Evolutionary conservation across 768 basidiomycete genomes (phyloP).

Genomic region (Mycena albidolilacea): DNA sequence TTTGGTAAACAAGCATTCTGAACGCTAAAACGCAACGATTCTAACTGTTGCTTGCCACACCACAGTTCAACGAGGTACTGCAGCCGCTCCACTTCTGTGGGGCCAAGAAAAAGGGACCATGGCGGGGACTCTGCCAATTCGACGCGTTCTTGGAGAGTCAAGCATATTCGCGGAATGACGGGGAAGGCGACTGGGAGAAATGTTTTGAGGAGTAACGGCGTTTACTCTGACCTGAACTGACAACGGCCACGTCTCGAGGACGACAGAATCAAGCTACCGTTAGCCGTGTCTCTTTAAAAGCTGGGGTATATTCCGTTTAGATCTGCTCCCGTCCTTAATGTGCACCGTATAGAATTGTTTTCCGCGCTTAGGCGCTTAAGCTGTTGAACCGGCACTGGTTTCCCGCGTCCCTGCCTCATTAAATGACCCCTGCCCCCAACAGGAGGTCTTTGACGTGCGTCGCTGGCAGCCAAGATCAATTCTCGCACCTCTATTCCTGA

Average conservation of each 20-base stretch:
- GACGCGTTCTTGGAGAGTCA: constrained; percentile 80
- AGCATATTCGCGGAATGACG: constrained; percentile 74
- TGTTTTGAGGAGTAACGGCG: constrained; percentile 56
- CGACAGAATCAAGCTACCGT: not conserved
- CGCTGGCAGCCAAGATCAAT: too few species aligned
- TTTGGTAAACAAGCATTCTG: constrained; percentile 57
- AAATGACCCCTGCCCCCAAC: too few species aligned
- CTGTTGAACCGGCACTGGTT: too few species aligned
- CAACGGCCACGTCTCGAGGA: not conserved
- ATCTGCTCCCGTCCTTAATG: not conserved
- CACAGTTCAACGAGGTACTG: constrained; percentile 70
- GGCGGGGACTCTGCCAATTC: constrained; percentile 75
- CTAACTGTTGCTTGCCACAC: not conserved
- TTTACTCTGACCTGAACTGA: too few species aligned
- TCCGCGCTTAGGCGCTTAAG: too few species aligned
- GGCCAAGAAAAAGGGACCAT: constrained; percentile 46
- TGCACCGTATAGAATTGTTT: not conserved
- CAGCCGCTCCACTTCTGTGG: constrained; percentile 76
- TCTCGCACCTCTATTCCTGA: too few species aligned
- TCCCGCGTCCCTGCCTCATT: too few species aligned
- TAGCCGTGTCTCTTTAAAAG: not conserved
- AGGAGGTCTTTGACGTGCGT: too few species aligned
- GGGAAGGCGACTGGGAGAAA: constrained; percentile 79
- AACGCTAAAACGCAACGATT: not conserved
- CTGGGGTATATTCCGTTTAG: too few species aligned